A percentile compares a stretch with the other conserved stretches of the same genome.
phyloP scores from a whole-genome alignment of 371 early-diverging fungal species.

The Caulochytrium protostelioides region DNA sequence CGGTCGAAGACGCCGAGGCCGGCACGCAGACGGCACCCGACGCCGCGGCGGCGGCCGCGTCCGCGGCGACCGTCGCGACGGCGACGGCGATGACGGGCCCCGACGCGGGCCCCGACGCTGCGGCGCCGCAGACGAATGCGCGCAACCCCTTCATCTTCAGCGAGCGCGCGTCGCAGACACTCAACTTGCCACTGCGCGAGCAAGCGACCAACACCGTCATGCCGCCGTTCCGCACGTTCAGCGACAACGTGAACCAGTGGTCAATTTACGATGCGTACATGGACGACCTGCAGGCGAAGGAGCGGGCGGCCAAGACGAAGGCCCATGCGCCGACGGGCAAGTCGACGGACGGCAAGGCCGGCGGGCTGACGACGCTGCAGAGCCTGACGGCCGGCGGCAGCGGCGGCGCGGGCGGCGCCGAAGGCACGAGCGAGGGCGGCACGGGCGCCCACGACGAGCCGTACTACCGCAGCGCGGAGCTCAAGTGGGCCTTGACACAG shows the following conservation, averaged over 20 bases:
- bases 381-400: no score
- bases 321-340: constrained; percentile 7
- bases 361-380: no score
- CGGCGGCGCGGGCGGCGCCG: no score
- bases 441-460: constrained; percentile 26
- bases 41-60: constrained; percentile 2
- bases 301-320: constrained; percentile 28
- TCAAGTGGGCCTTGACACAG: constrained; percentile 20
- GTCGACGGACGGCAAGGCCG: no score
- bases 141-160: constrained; percentile 37
- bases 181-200: constrained; percentile 28
- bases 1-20: not conserved
- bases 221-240: constrained; percentile 25
- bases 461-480: constrained; percentile 23
- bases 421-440: not conserved
- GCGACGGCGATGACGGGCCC: not conserved
- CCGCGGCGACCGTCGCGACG: not conserved
- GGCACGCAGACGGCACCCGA: constrained; percentile 2
- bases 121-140: no score
- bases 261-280: constrained; percentile 32
- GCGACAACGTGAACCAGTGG: constrained; percentile 32
- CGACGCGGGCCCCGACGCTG: constrained; percentile 12
- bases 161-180: constrained; percentile 32
- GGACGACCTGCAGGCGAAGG: constrained; percentile 29
- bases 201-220: constrained; percentile 35